Evolutionary conservation across 2,329 filamentous ascomycete species (phyloP), one percentile per base, ranked within the genome.

Genomic region (Claviceps sp.): DNA sequence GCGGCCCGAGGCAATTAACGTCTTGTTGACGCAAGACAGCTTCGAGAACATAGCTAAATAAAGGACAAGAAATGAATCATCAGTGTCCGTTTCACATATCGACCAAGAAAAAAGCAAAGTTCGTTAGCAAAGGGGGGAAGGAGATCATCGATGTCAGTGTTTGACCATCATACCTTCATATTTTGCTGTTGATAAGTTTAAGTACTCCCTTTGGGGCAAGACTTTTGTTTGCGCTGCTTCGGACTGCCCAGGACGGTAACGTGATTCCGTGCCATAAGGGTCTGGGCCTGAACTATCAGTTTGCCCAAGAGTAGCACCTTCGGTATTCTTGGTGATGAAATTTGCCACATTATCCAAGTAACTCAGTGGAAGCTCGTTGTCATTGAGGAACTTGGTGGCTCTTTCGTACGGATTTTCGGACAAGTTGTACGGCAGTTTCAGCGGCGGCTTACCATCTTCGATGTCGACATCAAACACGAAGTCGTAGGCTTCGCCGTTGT

Each of bases 391-490:
- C 62, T 88, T 95, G 38, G 85, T 88, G 0, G 93, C 91, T 2
- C 85, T 84, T 59, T 95, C 87, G 65, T 94, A 97, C 0, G 89
- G 88, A 59, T 96, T 96, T 63, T 96, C 85, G 1, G 86, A 88
- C 13, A 91, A 76, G 64, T 97, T 96, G 69, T 86, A 97, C 0
- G 91, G 89, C n/a, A 97, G 75, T 67, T 96, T 96, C 45, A 97
- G 73, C 0, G 91, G 82, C 13, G 91, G 90, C 62, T 94, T 91
- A 50, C 89, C 91, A 61, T 96, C 91, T 64, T 95, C 88, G 55
- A 96, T 94, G 60, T 95, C 90, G 26, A 96, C 90, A 62, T 96
- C 90, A 59, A 97, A 97, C 8, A 98, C 90, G 61, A 85, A 96
- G 64, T 98, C 93, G 65, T 95, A 98, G 55, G 91, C 86, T 63